Conservation (phyloP, 257 asterid species). For the Petunia axillaris region DNA sequence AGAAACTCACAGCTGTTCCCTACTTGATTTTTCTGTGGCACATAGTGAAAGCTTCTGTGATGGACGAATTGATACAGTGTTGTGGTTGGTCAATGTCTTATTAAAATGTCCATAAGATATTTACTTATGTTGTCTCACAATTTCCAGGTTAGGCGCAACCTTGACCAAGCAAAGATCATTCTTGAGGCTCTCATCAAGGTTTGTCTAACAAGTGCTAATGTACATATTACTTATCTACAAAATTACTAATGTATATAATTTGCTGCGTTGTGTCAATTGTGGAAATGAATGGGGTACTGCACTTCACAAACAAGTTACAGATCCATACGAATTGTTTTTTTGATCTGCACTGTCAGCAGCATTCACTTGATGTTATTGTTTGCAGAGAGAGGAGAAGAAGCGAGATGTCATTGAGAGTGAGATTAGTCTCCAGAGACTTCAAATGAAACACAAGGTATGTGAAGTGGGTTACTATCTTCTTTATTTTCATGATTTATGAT, state of each 20-base stretch:
- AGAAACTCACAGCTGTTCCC: conserved; percentile 13
- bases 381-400: conserved; percentile 96
- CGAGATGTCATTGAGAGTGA: conserved; percentile 87
- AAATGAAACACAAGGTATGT: conserved; percentile 87
- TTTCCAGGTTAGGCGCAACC: conserved; percentile 96
- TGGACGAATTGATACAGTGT: neutral
- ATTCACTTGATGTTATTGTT: conserved; percentile 27
- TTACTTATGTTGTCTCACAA: neutral
- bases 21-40: conserved; percentile 5
- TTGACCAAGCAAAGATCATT: conserved; percentile 89
- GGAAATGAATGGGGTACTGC: conserved; percentile 12
- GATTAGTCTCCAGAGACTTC: conserved; percentile 87
- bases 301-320: conserved; percentile 12
- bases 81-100: neutral
- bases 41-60: neutral
- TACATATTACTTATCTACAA: neutral
- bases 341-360: neutral
- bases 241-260: neutral
- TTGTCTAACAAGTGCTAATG: conserved; percentile 1
- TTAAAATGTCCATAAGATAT: neutral
- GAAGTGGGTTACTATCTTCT: conserved; percentile 5
- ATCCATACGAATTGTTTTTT: neutral
- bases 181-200: conserved; percentile 88
- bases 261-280: neutral
- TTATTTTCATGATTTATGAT: conserved; percentile 4